Conservation (phyloP, 129 eudicot genomes). For the Centaurea solstitialis region DNA sequence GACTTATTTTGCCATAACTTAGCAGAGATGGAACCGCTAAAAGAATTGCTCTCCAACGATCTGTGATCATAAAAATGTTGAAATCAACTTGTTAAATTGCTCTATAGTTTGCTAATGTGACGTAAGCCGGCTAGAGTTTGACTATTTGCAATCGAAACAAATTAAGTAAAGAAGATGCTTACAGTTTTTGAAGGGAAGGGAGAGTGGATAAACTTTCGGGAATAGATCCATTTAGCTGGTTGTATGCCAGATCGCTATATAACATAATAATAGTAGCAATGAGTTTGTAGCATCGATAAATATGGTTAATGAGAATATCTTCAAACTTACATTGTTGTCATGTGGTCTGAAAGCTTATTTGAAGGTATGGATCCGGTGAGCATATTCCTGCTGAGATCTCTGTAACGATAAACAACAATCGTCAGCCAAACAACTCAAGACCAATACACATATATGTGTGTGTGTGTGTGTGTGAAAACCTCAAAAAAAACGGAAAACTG, state of each 20-base stretch:
- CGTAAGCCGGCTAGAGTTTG: background rate
- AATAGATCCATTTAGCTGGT: slow-evolving; percentile 64
- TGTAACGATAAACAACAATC: slow-evolving; percentile 24
- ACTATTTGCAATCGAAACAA: background rate
- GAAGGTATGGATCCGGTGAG: slow-evolving; percentile 62
- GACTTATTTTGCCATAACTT: slow-evolving; percentile 61
- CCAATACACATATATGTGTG: background rate
- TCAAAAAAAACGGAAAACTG: background rate
- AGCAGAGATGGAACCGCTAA: slow-evolving; percentile 66
- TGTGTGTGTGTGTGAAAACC: too few relatives aligned
- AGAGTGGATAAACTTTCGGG: slow-evolving; percentile 66
- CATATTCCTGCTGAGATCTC: slow-evolving; percentile 74
- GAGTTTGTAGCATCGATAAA: background rate
- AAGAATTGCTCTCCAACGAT: slow-evolving; percentile 56
- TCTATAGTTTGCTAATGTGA: background rate
- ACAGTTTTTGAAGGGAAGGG: slow-evolving; percentile 75
- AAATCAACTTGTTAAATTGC: background rate
- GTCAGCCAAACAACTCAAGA: slow-evolving; percentile 14
- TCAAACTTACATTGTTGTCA: slow-evolving; percentile 63
- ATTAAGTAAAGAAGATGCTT: slow-evolving; percentile 28
- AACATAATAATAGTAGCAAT: background rate
- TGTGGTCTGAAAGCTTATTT: slow-evolving; percentile 47
- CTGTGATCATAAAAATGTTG: slow-evolving; percentile 32
- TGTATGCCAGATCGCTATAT: slow-evolving; percentile 69
- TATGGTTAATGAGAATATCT: background rate